Base-by-base conservation (phyloP, 805 yeast species). In the Maudiozyma pseudohumilis region DNA sequence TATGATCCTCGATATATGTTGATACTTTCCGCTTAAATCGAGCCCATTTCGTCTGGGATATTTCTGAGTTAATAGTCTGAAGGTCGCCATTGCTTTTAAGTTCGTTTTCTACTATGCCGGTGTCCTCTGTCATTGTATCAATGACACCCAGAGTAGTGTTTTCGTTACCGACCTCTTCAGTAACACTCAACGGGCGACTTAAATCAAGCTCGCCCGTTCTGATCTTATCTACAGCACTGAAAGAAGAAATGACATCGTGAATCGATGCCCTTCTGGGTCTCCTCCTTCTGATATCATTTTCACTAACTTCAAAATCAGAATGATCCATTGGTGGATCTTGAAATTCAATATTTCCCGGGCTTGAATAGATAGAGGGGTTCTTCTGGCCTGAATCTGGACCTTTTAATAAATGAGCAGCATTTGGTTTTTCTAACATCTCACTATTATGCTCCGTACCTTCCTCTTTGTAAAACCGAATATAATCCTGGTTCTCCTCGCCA, bases 191-290 rank as follows among this genome's bases (percentile, higher is more conserved):
- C 4, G 63, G 63, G n/a, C 52, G 43, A 5, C 48, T 34, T 6
- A 59, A 40, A 36, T 59, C 59, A 19, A 59, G n/a, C 22, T 56
- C 59, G 1, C 63, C 63, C 4, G 49, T 46, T 32, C 41, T 49
- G 3, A 59, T 50, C 18, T 46, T 47, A 6, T 47, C 45, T 1
- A 48, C 59, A 2, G 51, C 56, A 40, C 64, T 60, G 43, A 69
- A 71, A 21, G 66, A 66, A 17, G 54, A 48, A 24, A 71, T 67
- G 7, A 70, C 61, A 27, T 45, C 46, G 27, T 41, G 40, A 4
- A 46, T 13, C 5, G 44, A 26, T 9, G 34, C 27, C 26, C 26
- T 33, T 8, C 27, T 35, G 5, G 29, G 26, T 20, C 22, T 25
- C 13, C 17, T 29, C 24, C 31, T 30, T 11, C 22, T 18, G 3